Evolutionary conservation across 495 filamentous ascomycete species (phyloP).

Genomic region (Niebla homalea): DNA sequence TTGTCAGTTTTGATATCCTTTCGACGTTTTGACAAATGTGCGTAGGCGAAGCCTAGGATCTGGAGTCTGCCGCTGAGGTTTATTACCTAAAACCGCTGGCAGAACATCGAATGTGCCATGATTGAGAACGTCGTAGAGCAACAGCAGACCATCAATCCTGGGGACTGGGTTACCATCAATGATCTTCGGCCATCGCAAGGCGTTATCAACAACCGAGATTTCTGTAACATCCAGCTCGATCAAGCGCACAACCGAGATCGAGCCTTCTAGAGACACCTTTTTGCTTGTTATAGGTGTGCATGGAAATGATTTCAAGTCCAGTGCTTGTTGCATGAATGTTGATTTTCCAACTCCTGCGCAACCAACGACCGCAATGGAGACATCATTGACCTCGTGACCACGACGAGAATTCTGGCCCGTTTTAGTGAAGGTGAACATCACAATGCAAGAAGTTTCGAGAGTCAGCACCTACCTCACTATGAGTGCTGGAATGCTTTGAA

Average conservation of each 20-base stretch:
- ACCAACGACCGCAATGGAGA: constrained; percentile 82
- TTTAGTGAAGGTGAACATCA: not conserved
- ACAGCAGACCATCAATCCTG: constrained; percentile 66
- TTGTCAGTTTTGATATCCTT: constrained; percentile 7
- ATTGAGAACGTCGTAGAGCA: constrained; percentile 77
- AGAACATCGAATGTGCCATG: constrained; percentile 53
- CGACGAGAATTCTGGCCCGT: not conserved
- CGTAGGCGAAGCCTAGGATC: not conserved
- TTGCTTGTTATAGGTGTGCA: constrained; percentile 46
- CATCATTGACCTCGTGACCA: constrained; percentile 38
- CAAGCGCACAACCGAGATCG: constrained; percentile 63
- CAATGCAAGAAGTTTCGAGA: not conserved
- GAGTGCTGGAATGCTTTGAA: not conserved
- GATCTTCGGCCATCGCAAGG: constrained; percentile 67
- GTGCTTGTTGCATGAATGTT: constrained; percentile 69
- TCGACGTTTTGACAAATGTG: not conserved
- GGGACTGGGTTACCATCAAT: constrained; percentile 53
- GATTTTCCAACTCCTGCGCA: constrained; percentile 74
- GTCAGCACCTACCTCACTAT: not conserved
- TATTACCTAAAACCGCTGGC: constrained; percentile 60
- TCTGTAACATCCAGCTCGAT: constrained; percentile 61
- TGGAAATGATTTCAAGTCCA: constrained; percentile 52
- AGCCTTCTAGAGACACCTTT: constrained; percentile 64
- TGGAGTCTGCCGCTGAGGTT: not conserved
- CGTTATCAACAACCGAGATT: constrained; percentile 51